phyloP scores from a whole-genome alignment of 169 alveolate species.

The Plasmodium sp. region DNA sequence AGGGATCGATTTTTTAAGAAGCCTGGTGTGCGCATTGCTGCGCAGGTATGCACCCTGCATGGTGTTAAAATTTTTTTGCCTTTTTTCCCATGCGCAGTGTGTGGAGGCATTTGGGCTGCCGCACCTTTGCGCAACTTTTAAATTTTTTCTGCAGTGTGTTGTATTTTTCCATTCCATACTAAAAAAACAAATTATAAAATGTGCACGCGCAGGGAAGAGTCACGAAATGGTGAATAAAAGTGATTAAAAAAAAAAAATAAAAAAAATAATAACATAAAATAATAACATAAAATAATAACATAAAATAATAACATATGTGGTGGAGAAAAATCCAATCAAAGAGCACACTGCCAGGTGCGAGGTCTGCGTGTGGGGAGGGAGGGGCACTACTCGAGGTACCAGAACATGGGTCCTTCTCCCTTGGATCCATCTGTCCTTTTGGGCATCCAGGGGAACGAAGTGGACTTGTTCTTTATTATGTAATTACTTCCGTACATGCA shows the following conservation, averaged over 20 bases:
- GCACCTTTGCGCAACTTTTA: neutral
- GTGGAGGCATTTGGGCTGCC: neutral
- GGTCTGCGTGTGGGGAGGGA: neutral
- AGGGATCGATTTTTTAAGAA: neutral
- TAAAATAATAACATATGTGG: neutral
- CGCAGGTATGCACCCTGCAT: neutral
- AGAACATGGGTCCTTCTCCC: constrained; percentile 86
- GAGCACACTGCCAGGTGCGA: neutral
- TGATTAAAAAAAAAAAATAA: neutral
- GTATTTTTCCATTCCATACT: neutral
- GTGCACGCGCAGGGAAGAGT: neutral
- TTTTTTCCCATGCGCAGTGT: neutral
- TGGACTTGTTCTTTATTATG: constrained; percentile 81
- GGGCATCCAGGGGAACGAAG: constrained; percentile 89
- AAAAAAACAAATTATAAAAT: neutral
- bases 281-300: neutral
- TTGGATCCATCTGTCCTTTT: constrained; percentile 85
- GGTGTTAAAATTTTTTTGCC: neutral
- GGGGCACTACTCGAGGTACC: constrained; percentile 79
- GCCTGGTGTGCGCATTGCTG: neutral
- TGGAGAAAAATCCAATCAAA: neutral
- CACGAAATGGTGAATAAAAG: neutral
- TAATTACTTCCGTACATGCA: constrained; percentile 78
- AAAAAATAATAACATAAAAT: neutral
- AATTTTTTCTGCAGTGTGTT: neutral